Evolutionary conservation across 2,329 filamentous ascomycete species (phyloP), one percentile per base, ranked within the genome.

Genomic region (Colletotrichum nymphaeae): DNA sequence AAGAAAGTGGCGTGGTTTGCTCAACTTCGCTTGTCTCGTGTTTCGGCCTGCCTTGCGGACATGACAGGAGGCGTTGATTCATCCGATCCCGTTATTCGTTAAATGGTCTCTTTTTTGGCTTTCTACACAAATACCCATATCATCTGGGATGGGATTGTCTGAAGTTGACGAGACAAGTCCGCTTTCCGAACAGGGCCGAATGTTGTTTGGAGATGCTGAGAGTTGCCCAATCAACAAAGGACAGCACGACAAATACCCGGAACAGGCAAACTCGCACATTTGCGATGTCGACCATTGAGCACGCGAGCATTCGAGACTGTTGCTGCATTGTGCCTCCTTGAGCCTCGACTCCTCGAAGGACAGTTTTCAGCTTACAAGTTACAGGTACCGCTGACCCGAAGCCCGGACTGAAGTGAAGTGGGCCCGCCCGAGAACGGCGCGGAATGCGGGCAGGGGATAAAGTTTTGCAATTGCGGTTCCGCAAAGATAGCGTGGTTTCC

Each of bases 151-250:
- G 60, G 59, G 7, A 60, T 55, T 56, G 55, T 56, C 67, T 64
- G 30, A 26, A 28, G 53, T 69, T 70, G 66, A 56, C 70, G 59
- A 72, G 59, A 52, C 55, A 70, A 64, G 28, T 65, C 66, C 66
- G 66, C 32, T 55, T 53, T 14, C 66, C 70, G 55, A 64, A 59
- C 8, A 32, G 30, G 66, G 24, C 59, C 66, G 70, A 73, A 56
- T 24, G 42, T 4, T 19, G 22, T 49, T 9, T 32, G 53, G 52
- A n/a, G 11, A 52, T 3, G n/a, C 42, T 30, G 35, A 59, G 42
- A 46, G 52, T 19, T 24, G 69, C 65, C 37, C 19, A 49, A 8
- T 30, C 37, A 30, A 58, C 11, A n/a, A 56, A 12, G 12, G 26
- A 16, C 19, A 16, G n/a, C 46, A 67, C 68, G 63, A 49, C 30